A percentile compares a stretch with the other conserved stretches of the same genome.
These are phyloP conservation scores for Taiwanofungus camphoratus DNA, from an alignment of 1,284 basidiomycete genomes.

Conservation along the genomic window DNA sequence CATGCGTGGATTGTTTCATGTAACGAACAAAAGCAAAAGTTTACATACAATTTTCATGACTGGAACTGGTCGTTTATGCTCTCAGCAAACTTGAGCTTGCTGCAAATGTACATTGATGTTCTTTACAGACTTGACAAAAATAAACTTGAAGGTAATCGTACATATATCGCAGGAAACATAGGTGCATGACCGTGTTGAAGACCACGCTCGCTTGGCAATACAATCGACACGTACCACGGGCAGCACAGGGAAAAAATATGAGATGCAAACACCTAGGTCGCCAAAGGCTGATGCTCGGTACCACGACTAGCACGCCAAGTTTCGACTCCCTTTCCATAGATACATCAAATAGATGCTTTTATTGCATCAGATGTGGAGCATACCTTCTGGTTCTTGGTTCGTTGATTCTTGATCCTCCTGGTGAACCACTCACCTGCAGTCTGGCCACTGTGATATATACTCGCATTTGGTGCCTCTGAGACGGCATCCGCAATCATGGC, in stretches of 20 bases:
- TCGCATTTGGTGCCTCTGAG: conserved; percentile 12
- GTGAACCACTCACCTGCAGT: conserved; percentile 29
- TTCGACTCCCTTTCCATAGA: conserved; percentile 21
- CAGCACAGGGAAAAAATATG: neutral
- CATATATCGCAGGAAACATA: neutral
- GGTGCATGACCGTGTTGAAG: neutral
- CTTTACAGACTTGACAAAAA: neutral
- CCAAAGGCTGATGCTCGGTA: conserved; percentile 20
- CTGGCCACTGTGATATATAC: conserved; percentile 19
- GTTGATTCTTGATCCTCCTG: conserved; percentile 24
- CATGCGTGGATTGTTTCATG: neutral
- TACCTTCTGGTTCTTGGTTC: conserved; percentile 21
- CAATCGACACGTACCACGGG: neutral
- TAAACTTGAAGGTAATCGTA: neutral
- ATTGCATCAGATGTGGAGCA: neutral
- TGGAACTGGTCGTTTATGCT: neutral
- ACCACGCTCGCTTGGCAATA: no score
- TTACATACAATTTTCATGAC: neutral
- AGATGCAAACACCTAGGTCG: neutral
- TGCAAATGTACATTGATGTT: neutral
- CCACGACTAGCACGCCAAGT: conserved; percentile 25
- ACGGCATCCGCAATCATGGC: conserved; percentile 25
- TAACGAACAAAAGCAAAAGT: neutral
- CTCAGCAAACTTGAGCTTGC: no score
- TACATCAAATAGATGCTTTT: neutral